Conservation (phyloP, 73 alveolate genomes). For the Paramecium sexaurelia region DNA sequence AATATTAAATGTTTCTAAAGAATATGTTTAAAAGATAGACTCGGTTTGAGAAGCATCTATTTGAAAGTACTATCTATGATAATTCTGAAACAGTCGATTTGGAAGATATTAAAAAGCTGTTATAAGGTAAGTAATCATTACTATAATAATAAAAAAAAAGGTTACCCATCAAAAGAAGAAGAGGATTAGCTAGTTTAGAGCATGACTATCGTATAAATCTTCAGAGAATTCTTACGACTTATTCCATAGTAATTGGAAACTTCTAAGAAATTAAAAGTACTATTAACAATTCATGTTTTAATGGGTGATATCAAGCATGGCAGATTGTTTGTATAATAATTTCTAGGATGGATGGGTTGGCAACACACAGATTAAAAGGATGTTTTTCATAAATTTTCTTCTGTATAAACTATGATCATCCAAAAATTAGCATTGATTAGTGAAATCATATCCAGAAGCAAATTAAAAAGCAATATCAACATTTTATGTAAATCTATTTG, state of each 20-base stretch:
- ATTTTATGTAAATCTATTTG: not conserved
- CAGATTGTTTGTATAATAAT: constrained; percentile 28
- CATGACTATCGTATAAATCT: constrained; percentile 47
- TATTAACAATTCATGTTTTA: constrained; percentile 37
- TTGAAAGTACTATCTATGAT: not conserved
- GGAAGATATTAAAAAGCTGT: constrained; percentile 19
- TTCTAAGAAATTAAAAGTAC: not conserved
- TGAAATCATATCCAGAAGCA: not conserved
- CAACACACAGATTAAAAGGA: not conserved
- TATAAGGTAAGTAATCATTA: constrained; percentile 31
- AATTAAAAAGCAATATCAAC: not conserved
- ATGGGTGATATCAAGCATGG: constrained; percentile 62
- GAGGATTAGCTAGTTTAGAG: constrained; percentile 47
- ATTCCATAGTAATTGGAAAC: constrained; percentile 25
- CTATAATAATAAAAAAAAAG: not conserved
- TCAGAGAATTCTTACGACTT: constrained; percentile 20
- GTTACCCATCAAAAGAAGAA: constrained; percentile 56
- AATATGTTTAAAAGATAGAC: constrained; percentile 20
- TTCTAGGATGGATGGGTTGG: constrained; percentile 42
- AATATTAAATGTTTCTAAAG: constrained; percentile 19
- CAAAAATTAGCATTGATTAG: constrained; percentile 44
- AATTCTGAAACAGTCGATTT: constrained; percentile 40
- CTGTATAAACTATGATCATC: constrained; percentile 41
- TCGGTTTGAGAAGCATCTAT: constrained; percentile 34
- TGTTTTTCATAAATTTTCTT: not conserved